Base-by-base conservation (phyloP, 345 rosid species). In the Eucalyptus polybractea region DNA sequence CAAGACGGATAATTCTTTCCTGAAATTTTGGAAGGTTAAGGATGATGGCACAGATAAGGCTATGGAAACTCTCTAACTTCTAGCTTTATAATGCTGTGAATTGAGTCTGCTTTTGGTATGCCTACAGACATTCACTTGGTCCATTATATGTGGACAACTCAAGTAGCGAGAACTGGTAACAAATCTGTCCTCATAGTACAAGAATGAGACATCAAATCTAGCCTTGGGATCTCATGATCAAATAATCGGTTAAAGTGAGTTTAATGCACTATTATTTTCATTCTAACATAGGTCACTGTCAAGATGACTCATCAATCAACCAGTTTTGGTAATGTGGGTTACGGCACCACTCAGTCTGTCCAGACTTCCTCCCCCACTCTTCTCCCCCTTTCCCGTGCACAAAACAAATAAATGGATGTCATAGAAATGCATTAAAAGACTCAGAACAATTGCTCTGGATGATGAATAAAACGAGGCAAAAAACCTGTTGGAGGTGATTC, bases 401-500 rank as follows among this genome's bases (percentile, higher is more conserved):
- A 80, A 80, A 47, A 21, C 3, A 80, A 80, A 31, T 6, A 80
- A 80, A 60, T 37, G 27, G 53, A 45, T 49, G 53, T 83, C 33
- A 44, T 45, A 49, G 31, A 83, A 83, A 44, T 44, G 51, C 40
- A 12, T 54, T 50, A 86, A 86, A 65, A n/a, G 76, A n/a, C 76
- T 65, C 0, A 3, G 87, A 16, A 29, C 51, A 86, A 86, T 44
- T 50, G 42, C 15, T 60, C 12, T 54, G n/a, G 87, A 25, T 44
- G 69, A 29, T 13, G 37, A 49, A 58, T 27, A 47, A 50, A 89
- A 87, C 29, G 19, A 58, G 27, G 37, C 40, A 14, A 65, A 65
- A 56, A 58, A 98, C 98, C 98, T 95, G 94, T 60, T 87, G 94
- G 87, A 98, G 93, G 80, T 93, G 99, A 91, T 89, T 92, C 92